Evolutionary conservation across 805 yeast genomes (phyloP).

Genomic region (Wickerhamiella lipophila): DNA sequence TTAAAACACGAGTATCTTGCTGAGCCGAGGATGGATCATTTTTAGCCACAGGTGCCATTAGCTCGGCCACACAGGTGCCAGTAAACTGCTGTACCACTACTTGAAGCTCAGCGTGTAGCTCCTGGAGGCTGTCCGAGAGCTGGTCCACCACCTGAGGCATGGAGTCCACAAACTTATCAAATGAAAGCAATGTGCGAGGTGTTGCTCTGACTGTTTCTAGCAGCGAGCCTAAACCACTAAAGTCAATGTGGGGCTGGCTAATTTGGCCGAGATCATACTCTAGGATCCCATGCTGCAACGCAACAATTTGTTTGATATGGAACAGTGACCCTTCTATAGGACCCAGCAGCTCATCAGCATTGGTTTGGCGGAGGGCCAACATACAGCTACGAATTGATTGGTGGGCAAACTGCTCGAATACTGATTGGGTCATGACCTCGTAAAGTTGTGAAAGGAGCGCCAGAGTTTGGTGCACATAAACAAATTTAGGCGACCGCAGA

Average conservation of each 20-base stretch:
- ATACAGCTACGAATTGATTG: conserved; percentile 71
- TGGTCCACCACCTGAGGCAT: conserved; percentile 71
- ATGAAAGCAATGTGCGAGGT: conserved; percentile 23
- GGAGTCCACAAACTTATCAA: conserved; percentile 47
- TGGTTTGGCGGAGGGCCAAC: conserved; percentile 31
- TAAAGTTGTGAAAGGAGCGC: conserved; percentile 63
- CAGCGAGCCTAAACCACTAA: conserved; percentile 57
- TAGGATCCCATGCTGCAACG: conserved; percentile 54
- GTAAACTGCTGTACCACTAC: conserved; percentile 59
- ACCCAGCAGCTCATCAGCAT: conserved; percentile 32
- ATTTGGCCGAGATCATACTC: conserved; percentile 71
- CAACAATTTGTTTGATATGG: conserved; percentile 56
- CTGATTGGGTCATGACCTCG: conserved; percentile 57
- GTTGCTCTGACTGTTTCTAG: conserved; percentile 25
- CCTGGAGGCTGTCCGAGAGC: conserved; percentile 66
- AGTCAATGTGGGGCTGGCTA: conserved; percentile 59
- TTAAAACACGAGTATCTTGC: conserved; percentile 33
- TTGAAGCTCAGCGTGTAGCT: conserved; percentile 60
- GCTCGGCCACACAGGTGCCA: conserved; percentile 38
- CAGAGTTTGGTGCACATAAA: conserved; percentile 34
- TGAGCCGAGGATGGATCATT: conserved; percentile 24
- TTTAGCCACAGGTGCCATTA: conserved; percentile 37
- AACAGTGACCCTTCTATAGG: conserved; percentile 49
- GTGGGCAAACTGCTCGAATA: conserved; percentile 84
- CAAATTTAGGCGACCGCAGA: conserved; percentile 27